Evolutionary conservation across 768 basidiomycete genomes (phyloP).

Genomic region (Omphalotus guepiniiformis): DNA sequence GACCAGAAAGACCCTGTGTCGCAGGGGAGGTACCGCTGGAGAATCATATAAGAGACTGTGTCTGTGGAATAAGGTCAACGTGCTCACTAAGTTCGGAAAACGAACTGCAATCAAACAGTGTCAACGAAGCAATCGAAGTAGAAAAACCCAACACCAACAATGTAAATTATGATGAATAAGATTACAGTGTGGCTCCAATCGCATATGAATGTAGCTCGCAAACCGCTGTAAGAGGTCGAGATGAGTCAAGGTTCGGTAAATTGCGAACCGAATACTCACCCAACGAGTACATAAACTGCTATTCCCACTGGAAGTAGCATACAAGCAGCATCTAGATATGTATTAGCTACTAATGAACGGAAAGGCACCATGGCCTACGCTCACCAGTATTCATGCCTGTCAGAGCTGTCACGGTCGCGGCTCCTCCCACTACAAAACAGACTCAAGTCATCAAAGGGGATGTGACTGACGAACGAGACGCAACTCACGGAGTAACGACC

Average conservation of each 20-base stretch:
- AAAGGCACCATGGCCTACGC: neutral
- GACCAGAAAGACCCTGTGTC: constrained; percentile 32
- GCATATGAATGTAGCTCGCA: constrained; percentile 42
- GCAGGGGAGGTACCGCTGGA: constrained; percentile 32
- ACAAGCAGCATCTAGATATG: constrained; percentile 30
- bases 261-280: neutral
- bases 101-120: constrained; percentile 16
- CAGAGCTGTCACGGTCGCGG: constrained; percentile 40
- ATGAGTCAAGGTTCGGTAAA: neutral
- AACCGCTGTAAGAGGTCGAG: constrained; percentile 19
- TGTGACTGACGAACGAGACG: neutral
- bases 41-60: constrained; percentile 1
- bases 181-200: constrained; percentile 44
- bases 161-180: constrained; percentile 36
- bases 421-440: constrained; percentile 33
- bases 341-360: neutral
- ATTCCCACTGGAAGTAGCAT: constrained; percentile 43
- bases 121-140: constrained; percentile 15
- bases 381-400: constrained; percentile 36
- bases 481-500: constrained; percentile 41
- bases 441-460: neutral
- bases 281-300: constrained; percentile 38
- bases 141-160: constrained; percentile 11
- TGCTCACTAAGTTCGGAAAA: constrained; percentile 28
- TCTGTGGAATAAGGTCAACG: neutral